Evolutionary conservation across 495 filamentous ascomycete genomes (phyloP), one percentile per base, ranked within the genome.

Genomic region (Letharia lupina): DNA sequence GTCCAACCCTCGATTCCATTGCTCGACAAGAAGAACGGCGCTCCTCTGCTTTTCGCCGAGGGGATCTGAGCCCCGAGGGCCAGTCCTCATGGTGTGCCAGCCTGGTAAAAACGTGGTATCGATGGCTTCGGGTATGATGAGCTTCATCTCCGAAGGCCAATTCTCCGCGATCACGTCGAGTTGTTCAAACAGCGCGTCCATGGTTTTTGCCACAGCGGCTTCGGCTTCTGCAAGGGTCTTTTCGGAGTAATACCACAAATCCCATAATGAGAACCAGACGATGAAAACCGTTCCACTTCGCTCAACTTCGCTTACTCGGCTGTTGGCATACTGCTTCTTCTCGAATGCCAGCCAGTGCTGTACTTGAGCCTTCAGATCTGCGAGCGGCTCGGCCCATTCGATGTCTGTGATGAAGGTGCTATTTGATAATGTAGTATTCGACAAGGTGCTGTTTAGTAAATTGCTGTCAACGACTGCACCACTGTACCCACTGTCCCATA

Each of bases 91-190:
- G 48, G 60, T 67, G 37, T 65, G 66, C 73, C 78, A 82, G 0
- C 76, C 79, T 0, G 81, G 81, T 31, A 83, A 70, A 68, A 83
- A 80, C 15, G 81, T 82, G 69, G 82, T 78, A 70, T 83, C 81
- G 12, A 79, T 73, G 42, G 78, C 73, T 75, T 80, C 73, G 2
- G 78, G 80, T 64, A 84, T 69, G 59, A 83, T 77, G 50, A 82
- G 69, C 62, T 82, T 80, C 40, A 81, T 67, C 48, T 79, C 71
- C n/a, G 73, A 70, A 2, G 74, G 74, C 75, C 75, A 79, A 35
- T 68, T 64, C 33, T 76, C 69, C 42, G 76, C 75, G 33, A 82
- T 68, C 18, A 74, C 48, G 50, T 76, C 72, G 23, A 83, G 64
- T 62, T 81, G 77, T 37, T 77, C 71, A 71, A 82, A 77, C 18